Evolutionary conservation across 345 rosid species (phyloP).

Genomic region (Pugionium dolabratum): DNA sequence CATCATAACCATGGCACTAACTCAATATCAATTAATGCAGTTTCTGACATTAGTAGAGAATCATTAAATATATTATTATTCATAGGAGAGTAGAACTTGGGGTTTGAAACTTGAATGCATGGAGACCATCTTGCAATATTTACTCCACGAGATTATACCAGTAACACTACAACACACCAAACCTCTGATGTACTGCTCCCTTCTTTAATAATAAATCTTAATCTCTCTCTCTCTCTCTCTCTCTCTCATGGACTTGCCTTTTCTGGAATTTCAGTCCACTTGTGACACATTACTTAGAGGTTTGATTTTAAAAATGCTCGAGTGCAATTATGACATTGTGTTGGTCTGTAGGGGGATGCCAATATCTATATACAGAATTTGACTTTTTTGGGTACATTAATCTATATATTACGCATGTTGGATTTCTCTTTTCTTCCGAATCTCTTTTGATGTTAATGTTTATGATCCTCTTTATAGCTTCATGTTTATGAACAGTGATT

Average conservation of each 20-base stretch:
- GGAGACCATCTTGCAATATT: conserved; percentile 38
- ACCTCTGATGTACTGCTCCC: conserved; percentile 24
- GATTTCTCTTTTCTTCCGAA: too few relatives aligned
- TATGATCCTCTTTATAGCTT: too few relatives aligned
- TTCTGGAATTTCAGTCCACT: conserved; percentile 20
- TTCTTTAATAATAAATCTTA: conserved; percentile 31
- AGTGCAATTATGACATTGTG: conserved; percentile 24
- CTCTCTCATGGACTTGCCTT: conserved; percentile 28
- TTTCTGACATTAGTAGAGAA: conserved; percentile 9
- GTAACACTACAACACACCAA: conserved; percentile 32
- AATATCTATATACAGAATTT: conserved; percentile 26
- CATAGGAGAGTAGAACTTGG: conserved; percentile 39
- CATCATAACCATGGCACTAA: conserved; percentile 27
- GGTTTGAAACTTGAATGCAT: conserved; percentile 39
- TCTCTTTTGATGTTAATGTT: too few relatives aligned
- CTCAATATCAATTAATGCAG: conserved; percentile 21
- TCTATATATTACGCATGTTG: too few relatives aligned
- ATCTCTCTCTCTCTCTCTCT: conserved; percentile 13
- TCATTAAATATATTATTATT: conserved; percentile 19
- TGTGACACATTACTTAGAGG: conserved; percentile 29
- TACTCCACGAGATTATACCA: conserved; percentile 39
- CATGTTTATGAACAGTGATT: too few relatives aligned
- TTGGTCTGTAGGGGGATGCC: conserved; percentile 28
- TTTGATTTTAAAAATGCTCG: conserved; percentile 22
- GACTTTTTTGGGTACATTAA: conserved; percentile 26